Base-by-base conservation (phyloP, 139 green algal species). In the Chlorella sp. region DNA sequence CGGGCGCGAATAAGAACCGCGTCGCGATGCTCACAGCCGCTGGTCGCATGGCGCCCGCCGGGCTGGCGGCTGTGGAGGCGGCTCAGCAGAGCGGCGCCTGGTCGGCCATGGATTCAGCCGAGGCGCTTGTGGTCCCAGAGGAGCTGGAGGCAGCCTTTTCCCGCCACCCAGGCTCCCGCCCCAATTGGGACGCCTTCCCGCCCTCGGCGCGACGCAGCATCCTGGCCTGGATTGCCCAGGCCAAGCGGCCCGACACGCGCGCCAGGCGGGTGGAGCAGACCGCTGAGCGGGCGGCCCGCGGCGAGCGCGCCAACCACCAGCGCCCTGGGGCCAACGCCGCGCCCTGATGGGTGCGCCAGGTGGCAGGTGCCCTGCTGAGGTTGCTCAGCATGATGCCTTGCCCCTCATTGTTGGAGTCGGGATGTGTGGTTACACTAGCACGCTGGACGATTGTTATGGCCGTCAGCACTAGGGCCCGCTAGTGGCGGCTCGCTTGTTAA, bases 301-400 rank as follows among this genome's bases (percentile, higher is more conserved):
- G 64, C 64, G 64, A 70, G 64, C 64, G 64, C 64, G 64, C 64
- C 64, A 70, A 70, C n/a, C n/a, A n/a, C 60, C 60, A 68, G 64
- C 40, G 30, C 22, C 64, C 22, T 5, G 30, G 64, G 64, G 22
- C 24, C 64, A 70, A 38, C 5, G 64, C 64, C 30, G 11, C 64
- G 24, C 30, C 64, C 30, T 41, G 64, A 70, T 70, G 64, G 64
- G 30, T 38, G 64, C 30, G 28, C 64, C 28, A 70, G 64, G 64
- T 70, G 64, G 64, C 30, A 70, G 30, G 64, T 30, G 64, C 64
- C 64, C 11, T 30, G 64, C 64, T 40, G 64, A 17, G 32, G 64
- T 70, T 7, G 64, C 64, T 32, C 64, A 19, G 46, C 46, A 54
- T n/a, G n/a, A n/a, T n/a, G n/a, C n/a, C n/a, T n/a, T n/a, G n/a